A percentile compares a stretch with the other conserved stretches of the same genome.
phyloP scores from a whole-genome alignment of 768 basidiomycete species.

The Mycena haematopus region DNA sequence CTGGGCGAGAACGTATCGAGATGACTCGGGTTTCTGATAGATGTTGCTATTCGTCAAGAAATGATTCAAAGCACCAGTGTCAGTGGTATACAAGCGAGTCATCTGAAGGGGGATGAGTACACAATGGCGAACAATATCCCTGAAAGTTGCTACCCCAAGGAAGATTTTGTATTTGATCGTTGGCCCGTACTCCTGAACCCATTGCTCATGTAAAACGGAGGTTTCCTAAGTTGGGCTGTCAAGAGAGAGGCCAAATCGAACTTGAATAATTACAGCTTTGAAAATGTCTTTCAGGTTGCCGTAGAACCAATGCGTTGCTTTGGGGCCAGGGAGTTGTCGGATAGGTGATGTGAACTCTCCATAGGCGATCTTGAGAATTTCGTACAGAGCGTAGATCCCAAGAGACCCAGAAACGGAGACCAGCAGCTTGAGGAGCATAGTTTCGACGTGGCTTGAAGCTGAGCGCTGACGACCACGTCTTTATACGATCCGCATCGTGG shows the following conservation, averaged over 20 bases:
- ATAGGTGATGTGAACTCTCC: conserved; percentile 34
- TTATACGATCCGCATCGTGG: not conserved
- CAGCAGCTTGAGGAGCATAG: conserved; percentile 12
- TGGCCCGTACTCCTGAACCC: conserved; percentile 55
- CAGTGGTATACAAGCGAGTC: conserved; percentile 49
- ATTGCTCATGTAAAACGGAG: conserved; percentile 47
- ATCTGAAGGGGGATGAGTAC: conserved; percentile 19
- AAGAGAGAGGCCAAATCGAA: not conserved
- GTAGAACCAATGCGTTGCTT: conserved; percentile 37
- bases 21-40: conserved; percentile 50
- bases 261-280: conserved; percentile 29
- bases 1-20: conserved; percentile 35
- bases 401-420: conserved; percentile 13
- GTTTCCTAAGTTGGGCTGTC: conserved; percentile 19
- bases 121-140: no score
- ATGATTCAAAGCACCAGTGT: conserved; percentile 55
- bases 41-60: conserved; percentile 51
- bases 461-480: not conserved
- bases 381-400: conserved; percentile 28
- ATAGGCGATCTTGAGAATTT: conserved; percentile 23
- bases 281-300: conserved; percentile 40
- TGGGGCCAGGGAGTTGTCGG: conserved; percentile 44
- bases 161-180: conserved; percentile 52
- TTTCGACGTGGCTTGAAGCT: no score
- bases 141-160: conserved; percentile 40